phyloP scores from a whole-genome alignment of 306 rosid genomes.

The Cicer yamashitae region DNA sequence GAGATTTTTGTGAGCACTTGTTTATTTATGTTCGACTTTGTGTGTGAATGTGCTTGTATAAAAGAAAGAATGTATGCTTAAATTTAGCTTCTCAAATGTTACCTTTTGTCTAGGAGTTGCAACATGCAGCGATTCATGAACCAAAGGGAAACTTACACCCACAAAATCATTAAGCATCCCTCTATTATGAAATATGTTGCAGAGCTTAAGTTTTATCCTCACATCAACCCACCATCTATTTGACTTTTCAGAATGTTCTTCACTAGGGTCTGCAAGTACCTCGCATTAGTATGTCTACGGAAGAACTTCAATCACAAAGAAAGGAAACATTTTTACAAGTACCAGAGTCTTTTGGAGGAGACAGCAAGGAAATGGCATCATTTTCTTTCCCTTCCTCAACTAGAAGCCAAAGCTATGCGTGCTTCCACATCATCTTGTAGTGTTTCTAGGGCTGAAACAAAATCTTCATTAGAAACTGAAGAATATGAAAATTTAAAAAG shows the following conservation, averaged over 20 bases:
- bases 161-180: slow-evolving; percentile 58
- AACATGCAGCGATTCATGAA: slow-evolving; percentile 51
- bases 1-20: not conserved
- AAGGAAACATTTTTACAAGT: slow-evolving; percentile 40
- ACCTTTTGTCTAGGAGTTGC: slow-evolving; percentile 54
- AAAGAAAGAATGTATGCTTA: not conserved
- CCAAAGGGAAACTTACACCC: slow-evolving; percentile 51
- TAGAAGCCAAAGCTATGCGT: slow-evolving; percentile 75
- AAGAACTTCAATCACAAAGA: slow-evolving; percentile 39
- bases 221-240: slow-evolving; percentile 81
- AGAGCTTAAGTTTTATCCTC: slow-evolving; percentile 53
- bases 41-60: not conserved
- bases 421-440: slow-evolving; percentile 70
- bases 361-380: slow-evolving; percentile 78
- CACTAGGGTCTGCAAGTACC: slow-evolving; percentile 58
- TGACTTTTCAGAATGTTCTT: slow-evolving; percentile 56
- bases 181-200: slow-evolving; percentile 52
- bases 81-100: slow-evolving; percentile 24
- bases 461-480: slow-evolving; percentile 40
- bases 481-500: slow-evolving; percentile 22
- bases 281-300: slow-evolving; percentile 15
- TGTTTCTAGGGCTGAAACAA: slow-evolving; percentile 66
- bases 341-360: slow-evolving; percentile 72
- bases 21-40: not conserved
- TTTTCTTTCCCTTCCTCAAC: slow-evolving; percentile 78